Percentiles rank a stretch among this genome's conserved stretches.
Conservation (phyloP, 495 filamentous ascomycete species). For the Umbilicaria muhlenbergii region DNA sequence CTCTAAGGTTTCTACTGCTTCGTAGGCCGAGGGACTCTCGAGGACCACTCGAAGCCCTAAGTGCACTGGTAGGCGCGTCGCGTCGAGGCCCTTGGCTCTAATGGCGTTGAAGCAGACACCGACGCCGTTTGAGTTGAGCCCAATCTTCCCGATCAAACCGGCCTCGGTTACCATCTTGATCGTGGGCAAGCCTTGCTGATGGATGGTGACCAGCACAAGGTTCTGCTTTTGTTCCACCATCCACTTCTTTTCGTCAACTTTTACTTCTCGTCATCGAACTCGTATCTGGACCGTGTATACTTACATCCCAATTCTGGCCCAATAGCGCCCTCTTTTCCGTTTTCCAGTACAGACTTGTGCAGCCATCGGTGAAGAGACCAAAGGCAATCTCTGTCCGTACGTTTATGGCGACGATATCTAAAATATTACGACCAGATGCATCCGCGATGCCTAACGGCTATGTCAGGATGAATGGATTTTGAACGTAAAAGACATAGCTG, state of each 20-base stretch:
- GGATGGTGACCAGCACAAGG: slow-evolving; percentile 37
- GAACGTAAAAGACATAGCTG: background rate
- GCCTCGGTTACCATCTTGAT: slow-evolving; percentile 41
- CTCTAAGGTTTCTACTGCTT: slow-evolving; percentile 33
- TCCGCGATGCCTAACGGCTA: slow-evolving; percentile 34
- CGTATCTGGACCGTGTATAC: background rate
- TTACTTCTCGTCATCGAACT: background rate
- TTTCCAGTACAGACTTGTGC: slow-evolving; percentile 43
- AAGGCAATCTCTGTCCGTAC: slow-evolving; percentile 53
- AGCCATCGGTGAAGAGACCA: slow-evolving; percentile 47
- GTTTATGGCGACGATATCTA: slow-evolving; percentile 50
- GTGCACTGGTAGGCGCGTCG: slow-evolving; percentile 41
- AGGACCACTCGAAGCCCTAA: slow-evolving; percentile 43
- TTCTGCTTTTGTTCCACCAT: slow-evolving; percentile 31
- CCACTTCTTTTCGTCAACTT: slow-evolving; percentile 15
- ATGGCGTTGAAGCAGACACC: slow-evolving; percentile 57
- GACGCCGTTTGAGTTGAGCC: slow-evolving; percentile 45
- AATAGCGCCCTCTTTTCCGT: slow-evolving; percentile 27
- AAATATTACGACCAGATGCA: slow-evolving; percentile 34
- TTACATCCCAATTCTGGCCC: slow-evolving; percentile 52
- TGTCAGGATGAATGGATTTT: background rate
- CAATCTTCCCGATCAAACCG: slow-evolving; percentile 60
- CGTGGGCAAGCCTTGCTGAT: slow-evolving; percentile 26
- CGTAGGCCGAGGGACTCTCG: slow-evolving; percentile 34
- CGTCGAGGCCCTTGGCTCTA: slow-evolving; percentile 38